Evolutionary conservation across 345 rosid genomes (phyloP).

Genomic region (Rhizophora mangle): DNA sequence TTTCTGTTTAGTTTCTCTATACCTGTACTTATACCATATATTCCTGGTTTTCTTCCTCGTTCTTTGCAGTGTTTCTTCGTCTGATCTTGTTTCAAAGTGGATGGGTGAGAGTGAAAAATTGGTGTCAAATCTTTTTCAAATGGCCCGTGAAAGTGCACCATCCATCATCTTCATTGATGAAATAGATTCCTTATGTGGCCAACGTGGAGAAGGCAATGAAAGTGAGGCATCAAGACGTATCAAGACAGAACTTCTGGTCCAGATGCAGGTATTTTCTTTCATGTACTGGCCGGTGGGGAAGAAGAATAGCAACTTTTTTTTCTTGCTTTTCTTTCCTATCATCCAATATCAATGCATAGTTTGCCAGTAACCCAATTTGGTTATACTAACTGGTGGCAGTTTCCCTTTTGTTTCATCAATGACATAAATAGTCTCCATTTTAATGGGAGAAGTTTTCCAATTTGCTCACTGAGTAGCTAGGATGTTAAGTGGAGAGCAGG

Average conservation of each 20-base stretch:
- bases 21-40: neutral
- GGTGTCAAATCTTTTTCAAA: slow-evolving; percentile 83
- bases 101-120: slow-evolving; percentile 99
- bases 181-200: slow-evolving; percentile 91
- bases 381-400: too few species aligned
- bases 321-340: too few species aligned
- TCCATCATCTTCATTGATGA: slow-evolving; percentile 90
- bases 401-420: too few species aligned
- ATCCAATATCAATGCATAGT: too few species aligned
- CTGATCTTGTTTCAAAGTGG: slow-evolving; percentile 96
- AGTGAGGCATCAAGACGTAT: slow-evolving; percentile 97
- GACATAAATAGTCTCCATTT: too few species aligned
- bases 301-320: neutral
- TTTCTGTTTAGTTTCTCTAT: neutral
- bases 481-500: too few species aligned
- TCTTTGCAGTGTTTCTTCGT: slow-evolving; percentile 67
- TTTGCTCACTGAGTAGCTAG: too few species aligned
- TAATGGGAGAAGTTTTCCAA: too few species aligned
- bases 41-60: slow-evolving; percentile 5
- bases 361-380: too few species aligned
- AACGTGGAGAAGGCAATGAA: slow-evolving; percentile 93
- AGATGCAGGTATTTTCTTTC: slow-evolving; percentile 65
- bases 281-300: neutral
- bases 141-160: slow-evolving; percentile 97
- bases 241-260: slow-evolving; percentile 96